A percentile compares a stretch with the other conserved stretches of the same genome.
Evolutionary conservation across 2,329 filamentous ascomycete genomes (phyloP).

Genomic region (Aspergillus sp.): DNA sequence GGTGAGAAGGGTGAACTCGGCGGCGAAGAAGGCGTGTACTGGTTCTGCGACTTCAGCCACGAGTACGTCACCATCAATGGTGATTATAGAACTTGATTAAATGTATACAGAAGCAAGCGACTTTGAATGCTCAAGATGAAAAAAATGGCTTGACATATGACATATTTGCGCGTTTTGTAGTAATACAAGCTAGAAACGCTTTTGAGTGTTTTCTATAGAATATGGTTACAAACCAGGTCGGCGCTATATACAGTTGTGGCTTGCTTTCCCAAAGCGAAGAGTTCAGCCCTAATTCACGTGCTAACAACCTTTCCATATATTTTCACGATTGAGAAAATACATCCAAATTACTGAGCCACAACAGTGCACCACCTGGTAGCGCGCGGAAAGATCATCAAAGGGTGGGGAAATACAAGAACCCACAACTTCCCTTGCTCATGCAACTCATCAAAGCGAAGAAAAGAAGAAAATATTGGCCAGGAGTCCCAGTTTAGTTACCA

Average conservation of each 20-base stretch:
- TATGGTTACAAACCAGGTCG: conserved; percentile 38
- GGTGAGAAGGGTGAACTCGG: conserved; percentile 44
- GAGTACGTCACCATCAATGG: conserved; percentile 71
- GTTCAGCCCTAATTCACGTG: conserved; percentile 9
- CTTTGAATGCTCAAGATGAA: not conserved
- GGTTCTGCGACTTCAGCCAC: conserved; percentile 68
- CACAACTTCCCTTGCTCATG: conserved; percentile 29
- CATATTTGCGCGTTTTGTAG: not conserved
- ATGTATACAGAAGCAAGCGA: not conserved
- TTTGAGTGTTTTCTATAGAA: conserved; percentile 25
- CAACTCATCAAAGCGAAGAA: conserved; percentile 31
- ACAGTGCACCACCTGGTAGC: conserved; percentile 28
- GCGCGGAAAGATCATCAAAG: conserved; percentile 23
- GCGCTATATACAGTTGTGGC: conserved; percentile 29
- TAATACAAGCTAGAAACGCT: conserved; percentile 20
- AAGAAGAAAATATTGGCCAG: not conserved
- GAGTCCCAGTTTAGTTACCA: conserved; percentile 38
- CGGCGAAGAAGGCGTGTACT: conserved; percentile 57
- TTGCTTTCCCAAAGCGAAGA: conserved; percentile 13
- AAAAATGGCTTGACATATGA: not conserved
- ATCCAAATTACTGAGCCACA: conserved; percentile 19
- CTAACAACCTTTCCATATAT: conserved; percentile 18
- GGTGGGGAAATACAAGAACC: conserved; percentile 25
- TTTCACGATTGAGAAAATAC: conserved; percentile 10
- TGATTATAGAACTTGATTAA: conserved; percentile 59